phyloP scores from a whole-genome alignment of 176 grass and related monocot genomes.

The Oryza coarctata region DNA sequence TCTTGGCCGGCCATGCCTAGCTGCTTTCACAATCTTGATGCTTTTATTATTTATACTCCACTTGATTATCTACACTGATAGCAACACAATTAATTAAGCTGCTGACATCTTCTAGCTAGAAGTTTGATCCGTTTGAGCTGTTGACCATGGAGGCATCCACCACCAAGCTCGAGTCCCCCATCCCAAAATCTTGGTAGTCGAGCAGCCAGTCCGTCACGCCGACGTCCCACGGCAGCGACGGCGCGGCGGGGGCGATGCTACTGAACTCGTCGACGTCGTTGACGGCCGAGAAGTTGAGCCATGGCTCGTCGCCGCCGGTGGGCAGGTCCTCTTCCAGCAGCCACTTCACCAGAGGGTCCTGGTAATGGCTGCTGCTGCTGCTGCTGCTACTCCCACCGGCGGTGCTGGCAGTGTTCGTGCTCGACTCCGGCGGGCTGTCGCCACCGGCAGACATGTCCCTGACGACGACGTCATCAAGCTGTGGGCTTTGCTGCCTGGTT shows the following conservation, averaged over 20 bases:
- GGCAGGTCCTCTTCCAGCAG: constrained; percentile 60
- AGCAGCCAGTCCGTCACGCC: constrained; percentile 69
- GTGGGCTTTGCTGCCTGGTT: neutral
- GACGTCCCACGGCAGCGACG: constrained; percentile 43
- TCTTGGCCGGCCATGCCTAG: neutral
- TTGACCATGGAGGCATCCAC: constrained; percentile 38
- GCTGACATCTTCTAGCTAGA: constrained; percentile 45
- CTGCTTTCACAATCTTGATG: neutral
- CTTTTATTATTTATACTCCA: constrained; percentile 26
- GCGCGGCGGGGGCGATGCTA: constrained; percentile 3
- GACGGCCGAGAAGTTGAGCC: constrained; percentile 36
- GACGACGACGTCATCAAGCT: neutral
- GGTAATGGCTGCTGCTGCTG: constrained; percentile 29
- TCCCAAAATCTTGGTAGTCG: constrained; percentile 68
- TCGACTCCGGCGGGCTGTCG: constrained; percentile 45
- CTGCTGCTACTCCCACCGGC: neutral
- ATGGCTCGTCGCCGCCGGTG: constrained; percentile 50
- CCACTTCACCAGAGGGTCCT: constrained; percentile 59
- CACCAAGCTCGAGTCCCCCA: constrained; percentile 35
- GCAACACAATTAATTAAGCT: constrained; percentile 30
- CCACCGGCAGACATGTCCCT: neutral
- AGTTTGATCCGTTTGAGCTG: constrained; percentile 44
- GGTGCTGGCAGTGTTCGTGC: constrained; percentile 28
- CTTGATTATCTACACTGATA: constrained; percentile 28
- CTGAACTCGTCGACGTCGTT: constrained; percentile 45